phyloP scores from a whole-genome alignment of 2,329 filamentous ascomycete genomes.

The Cephalotrichum gorgonifer region DNA sequence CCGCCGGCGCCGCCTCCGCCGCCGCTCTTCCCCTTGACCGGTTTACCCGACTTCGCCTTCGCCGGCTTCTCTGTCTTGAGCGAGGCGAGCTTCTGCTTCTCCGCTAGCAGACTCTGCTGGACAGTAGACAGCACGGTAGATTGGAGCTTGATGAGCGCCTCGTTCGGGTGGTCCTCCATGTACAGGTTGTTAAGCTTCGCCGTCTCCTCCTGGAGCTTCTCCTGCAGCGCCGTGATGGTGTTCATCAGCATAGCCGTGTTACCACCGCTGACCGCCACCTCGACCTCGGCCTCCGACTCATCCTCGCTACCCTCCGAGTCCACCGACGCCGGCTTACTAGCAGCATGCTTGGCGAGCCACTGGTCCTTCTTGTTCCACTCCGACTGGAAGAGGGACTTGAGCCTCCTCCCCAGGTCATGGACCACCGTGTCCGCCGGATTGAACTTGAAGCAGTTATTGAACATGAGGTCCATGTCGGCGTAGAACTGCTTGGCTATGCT shows the following conservation, averaged over 20 bases:
- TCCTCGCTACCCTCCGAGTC: conserved; percentile 54
- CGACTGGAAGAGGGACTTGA: conserved; percentile 65
- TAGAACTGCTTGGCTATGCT: conserved; percentile 77
- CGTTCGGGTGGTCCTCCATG: conserved; percentile 39
- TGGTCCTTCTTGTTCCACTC: conserved; percentile 71
- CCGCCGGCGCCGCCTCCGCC: conserved; percentile 14
- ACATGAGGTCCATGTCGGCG: conserved; percentile 69
- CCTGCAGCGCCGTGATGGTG: conserved; percentile 41
- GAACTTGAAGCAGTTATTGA: conserved; percentile 86
- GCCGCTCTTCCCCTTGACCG: conserved; percentile 41
- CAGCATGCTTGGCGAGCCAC: conserved; percentile 70
- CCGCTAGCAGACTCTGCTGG: conserved; percentile 62
- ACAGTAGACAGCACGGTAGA: conserved; percentile 54
- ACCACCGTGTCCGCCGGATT: conserved; percentile 68
- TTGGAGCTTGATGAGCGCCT: conserved; percentile 43
- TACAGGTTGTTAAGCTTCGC: conserved; percentile 44
- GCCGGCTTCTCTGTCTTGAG: conserved; percentile 47
- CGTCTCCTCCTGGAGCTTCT: conserved; percentile 44
- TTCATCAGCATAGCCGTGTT: conserved; percentile 29
- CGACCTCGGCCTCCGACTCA: conserved; percentile 59
- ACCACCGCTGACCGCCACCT: conserved; percentile 23
- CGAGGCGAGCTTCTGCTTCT: conserved; percentile 53
- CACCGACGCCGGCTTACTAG: conserved; percentile 37
- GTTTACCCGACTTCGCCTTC: conserved; percentile 40
- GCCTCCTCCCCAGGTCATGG: conserved; percentile 56